Evolutionary conservation across 2,329 filamentous ascomycete genomes (phyloP), one percentile per base, ranked within the genome.

Genomic region (Sporothrix euskadiensis): DNA sequence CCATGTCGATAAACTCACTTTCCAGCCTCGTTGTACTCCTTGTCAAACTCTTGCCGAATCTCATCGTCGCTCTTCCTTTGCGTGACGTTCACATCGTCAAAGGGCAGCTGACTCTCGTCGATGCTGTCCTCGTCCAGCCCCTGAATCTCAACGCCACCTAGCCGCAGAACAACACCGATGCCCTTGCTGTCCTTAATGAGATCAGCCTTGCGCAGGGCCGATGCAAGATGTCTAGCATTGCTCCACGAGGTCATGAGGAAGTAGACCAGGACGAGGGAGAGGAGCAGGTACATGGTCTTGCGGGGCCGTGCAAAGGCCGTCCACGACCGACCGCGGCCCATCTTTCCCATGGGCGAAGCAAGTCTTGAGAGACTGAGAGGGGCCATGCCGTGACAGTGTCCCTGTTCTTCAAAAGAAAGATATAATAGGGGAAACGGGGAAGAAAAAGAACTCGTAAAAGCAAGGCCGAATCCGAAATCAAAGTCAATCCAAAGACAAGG

Each of bases 11-110:
- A 4, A 39, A 78, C 81, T 78, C 80, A 83, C 81, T 77, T 78
- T 73, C 79, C 80, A 9, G 82, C 79, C 49, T 77, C 76, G 10
- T 80, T 78, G 72, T 80, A 79, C 75, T 87, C 86, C 74, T 83
- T 81, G 74, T 86, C 82, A 70, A 79, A 81, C 30, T 77, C 32
- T 57, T 75, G 70, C 59, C 78, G 78, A n/a, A 76, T 76, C 12
- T 76, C 61, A 12, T 63, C n/a, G 14, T 71, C 69, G 12, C 57
- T 69, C 22, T 74, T 74, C 1, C 61, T 39, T 19, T 63, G 9
- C 12, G 61, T 56, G 8, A 41, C n/a, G 5, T 57, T 59, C 10
- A 63, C 41, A 8, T 68, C 69, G 52, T 71, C 73, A 54, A 74
- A 74, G 19, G 73, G 73, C 16, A 74, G 54, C 61, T 49, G 52